Evolutionary conservation across 2,329 filamentous ascomycete genomes (phyloP), one percentile per base, ranked within the genome.

Genomic region (Xylariaceae sp.): DNA sequence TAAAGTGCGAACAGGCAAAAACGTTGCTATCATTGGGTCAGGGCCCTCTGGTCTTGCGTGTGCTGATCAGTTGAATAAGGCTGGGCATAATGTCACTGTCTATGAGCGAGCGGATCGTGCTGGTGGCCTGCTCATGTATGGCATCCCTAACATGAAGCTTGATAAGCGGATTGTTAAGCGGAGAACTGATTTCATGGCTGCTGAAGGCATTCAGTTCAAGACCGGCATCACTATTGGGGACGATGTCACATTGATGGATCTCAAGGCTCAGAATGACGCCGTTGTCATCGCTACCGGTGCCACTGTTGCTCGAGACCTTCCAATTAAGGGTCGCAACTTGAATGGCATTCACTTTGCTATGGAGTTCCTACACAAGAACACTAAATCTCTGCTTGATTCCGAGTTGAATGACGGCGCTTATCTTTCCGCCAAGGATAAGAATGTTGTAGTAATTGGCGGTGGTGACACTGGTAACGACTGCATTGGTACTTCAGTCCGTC

Each of bases 101-200:
- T 97, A 94, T 69, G 93, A 97, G 81, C 91, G 93, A 61, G 85
- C 92, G 55, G 93, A 97, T 70, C 91, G 93, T 61, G 79, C 88
- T 53, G 93, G 93, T 75, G 93, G 93, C 73, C 81, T 97, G 50
- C 84, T 97, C 67, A 97, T 97, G 93, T 97, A 97, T 70, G 93
- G 93, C 64, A 97, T 97, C 64, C 93, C 93, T 63, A 97, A 97
- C 81, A 97, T 97, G 93, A 97, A 97, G 81, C 88, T 97, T 35
- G 93, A 97, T 79, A 97, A 97, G 83, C 91, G 91, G 70, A 87
- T 97, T 60, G 93, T 97, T 56, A 93, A 97, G 81, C 89, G 93
- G 46, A 89, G 93, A 72, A 92, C 94, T 42, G 91, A 97, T 74
- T 92, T 97, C 75, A 93, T 97, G 90, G 90, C 89, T 49, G 83